Evolutionary conservation across 2,329 filamentous ascomycete genomes (phyloP).

Genomic region (Septoria linicola): DNA sequence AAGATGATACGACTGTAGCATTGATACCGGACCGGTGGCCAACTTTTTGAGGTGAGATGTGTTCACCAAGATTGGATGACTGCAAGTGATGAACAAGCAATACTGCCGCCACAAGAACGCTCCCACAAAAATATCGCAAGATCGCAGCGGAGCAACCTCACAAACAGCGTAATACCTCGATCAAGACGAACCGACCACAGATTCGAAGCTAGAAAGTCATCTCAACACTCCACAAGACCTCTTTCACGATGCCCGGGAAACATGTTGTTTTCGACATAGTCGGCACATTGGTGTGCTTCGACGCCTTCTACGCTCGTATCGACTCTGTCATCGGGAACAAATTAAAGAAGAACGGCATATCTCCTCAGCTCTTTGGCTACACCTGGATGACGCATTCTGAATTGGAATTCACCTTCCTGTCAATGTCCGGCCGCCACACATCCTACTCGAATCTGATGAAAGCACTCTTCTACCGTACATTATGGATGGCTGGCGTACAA

Average conservation of each 20-base stretch:
- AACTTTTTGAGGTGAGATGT: not conserved
- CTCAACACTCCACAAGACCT: not conserved
- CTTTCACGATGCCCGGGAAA: constrained; percentile 22
- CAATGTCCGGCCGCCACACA: constrained; percentile 46
- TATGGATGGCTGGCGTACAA: constrained; percentile 47
- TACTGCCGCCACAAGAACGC: not conserved
- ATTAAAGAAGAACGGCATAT: constrained; percentile 43
- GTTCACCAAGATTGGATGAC: not conserved
- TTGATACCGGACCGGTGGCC: not conserved
- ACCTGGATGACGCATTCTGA: constrained; percentile 51
- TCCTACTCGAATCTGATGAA: constrained; percentile 47
- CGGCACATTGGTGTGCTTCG: constrained; percentile 52
- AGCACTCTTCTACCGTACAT: constrained; percentile 51
- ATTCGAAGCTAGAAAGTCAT: no score
- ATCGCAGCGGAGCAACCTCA: no score
- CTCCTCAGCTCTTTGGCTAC: constrained; percentile 47
- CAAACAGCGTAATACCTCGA: no score
- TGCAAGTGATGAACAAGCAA: not conserved
- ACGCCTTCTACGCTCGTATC: constrained; percentile 46
- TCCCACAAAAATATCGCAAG: not conserved
- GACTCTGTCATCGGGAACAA: constrained; percentile 44
- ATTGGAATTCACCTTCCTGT: constrained; percentile 53
- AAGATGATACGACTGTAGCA: not conserved
- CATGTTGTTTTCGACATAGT: constrained; percentile 48
- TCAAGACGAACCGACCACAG: no score